phyloP scores from a whole-genome alignment of 345 rosid species.

The Dipteronia dyeriana region DNA sequence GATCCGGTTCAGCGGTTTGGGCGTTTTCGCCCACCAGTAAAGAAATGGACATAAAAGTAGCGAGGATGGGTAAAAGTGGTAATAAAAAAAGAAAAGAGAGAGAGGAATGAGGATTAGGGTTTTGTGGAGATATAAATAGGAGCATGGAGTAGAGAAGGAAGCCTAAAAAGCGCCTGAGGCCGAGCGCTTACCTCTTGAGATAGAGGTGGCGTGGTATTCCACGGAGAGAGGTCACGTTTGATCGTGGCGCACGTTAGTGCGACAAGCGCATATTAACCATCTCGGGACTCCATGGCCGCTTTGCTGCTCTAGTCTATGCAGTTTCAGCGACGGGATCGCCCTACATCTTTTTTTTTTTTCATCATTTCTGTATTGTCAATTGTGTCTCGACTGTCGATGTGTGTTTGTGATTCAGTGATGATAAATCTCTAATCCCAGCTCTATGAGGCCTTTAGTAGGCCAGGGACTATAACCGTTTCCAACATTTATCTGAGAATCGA shows the following conservation, averaged over 20 bases:
- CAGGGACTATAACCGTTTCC: constrained; percentile 16
- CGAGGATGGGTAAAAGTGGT: no score
- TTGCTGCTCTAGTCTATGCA: constrained; percentile 42
- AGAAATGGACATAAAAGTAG: no score
- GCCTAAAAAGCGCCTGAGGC: constrained; percentile 37
- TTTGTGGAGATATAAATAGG: neutral
- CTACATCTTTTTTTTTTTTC: constrained; percentile 24
- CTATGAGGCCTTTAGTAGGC: constrained; percentile 19
- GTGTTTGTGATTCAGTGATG: constrained; percentile 2
- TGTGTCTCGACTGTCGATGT: no score
- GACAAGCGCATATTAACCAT: constrained; percentile 45
- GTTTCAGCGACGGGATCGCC: constrained; percentile 42
- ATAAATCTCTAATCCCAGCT: constrained; percentile 25
- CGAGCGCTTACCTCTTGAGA: constrained; percentile 55
- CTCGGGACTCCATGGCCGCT: constrained; percentile 47
- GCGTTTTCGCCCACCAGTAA: no score
- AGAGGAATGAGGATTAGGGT: neutral
- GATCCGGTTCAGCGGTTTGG: no score
- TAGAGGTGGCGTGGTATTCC: constrained; percentile 63
- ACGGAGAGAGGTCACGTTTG: constrained; percentile 36
- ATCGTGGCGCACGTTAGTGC: constrained; percentile 55
- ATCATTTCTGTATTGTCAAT: no score
- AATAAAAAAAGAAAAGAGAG: neutral
- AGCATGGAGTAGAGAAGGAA: no score
- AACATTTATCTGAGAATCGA: constrained; percentile 19